These are phyloP conservation scores for Globisporangium alternatum DNA, from an alignment of 352 stramenopile species.

Conservation along the genomic window DNA sequence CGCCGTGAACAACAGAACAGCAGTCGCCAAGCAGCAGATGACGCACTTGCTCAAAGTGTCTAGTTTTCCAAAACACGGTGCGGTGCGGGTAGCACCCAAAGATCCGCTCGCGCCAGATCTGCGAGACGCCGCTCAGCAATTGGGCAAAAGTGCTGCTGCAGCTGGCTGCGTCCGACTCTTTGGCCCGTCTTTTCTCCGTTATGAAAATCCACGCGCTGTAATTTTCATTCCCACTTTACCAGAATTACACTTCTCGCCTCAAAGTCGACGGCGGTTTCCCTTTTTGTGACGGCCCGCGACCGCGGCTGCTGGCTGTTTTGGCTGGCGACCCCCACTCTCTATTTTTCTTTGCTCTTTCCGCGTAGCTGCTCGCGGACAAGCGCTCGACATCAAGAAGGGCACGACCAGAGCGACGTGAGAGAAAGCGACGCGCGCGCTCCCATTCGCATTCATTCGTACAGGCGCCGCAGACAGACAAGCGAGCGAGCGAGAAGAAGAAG, in stretches of 20 bases:
- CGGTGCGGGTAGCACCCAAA: not conserved
- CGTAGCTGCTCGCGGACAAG: constrained; percentile 4
- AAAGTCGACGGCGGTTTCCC: not conserved
- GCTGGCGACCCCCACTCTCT: constrained; percentile 10
- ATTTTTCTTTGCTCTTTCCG: constrained; percentile 18
- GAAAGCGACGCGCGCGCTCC: not conserved
- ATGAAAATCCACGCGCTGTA: not conserved
- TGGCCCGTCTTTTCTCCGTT: not conserved
- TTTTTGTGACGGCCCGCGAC: not conserved
- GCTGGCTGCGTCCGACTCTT: not conserved
- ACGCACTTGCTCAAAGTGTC: not conserved
- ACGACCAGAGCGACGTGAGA: not conserved
- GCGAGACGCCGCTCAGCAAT: not conserved
- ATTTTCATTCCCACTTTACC: not conserved
- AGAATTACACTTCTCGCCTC: not conserved
- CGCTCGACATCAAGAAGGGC: not conserved
- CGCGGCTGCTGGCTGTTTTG: not conserved
- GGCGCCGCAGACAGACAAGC: not conserved
- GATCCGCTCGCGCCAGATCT: not conserved
- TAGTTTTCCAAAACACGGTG: not conserved
- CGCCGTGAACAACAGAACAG: not conserved
- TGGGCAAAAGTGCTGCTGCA: not conserved
- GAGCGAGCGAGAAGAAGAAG: not conserved
- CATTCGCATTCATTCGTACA: too few relatives aligned
- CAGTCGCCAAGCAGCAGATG: not conserved